phyloP scores from a whole-genome alignment of 768 basidiomycete genomes.

The Tulasnella sp. region DNA sequence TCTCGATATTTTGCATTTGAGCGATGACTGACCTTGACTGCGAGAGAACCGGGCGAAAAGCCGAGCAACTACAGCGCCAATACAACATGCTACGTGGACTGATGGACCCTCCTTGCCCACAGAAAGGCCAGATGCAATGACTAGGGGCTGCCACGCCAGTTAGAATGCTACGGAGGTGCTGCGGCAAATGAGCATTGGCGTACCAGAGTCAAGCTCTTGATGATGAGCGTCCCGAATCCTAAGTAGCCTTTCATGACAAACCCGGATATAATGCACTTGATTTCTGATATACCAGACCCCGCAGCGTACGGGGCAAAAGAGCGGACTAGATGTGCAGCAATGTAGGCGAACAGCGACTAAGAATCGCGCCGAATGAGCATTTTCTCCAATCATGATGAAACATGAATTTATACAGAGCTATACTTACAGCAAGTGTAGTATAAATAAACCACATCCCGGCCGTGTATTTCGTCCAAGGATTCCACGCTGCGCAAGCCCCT shows the following conservation, averaged over 20 bases:
- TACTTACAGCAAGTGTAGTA: conserved; percentile 79
- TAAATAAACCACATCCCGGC: conserved; percentile 79
- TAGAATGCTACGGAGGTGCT: neutral
- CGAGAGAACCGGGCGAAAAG: conserved; percentile 75
- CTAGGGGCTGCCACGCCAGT: conserved; percentile 64
- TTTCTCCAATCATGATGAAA: neutral
- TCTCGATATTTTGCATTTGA: neutral
- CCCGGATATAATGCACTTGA: conserved; percentile 95
- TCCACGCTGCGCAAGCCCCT: conserved; percentile 87
- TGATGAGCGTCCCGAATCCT: conserved; percentile 80
- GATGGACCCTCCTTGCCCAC: conserved; percentile 99
- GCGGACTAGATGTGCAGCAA: conserved; percentile 83
- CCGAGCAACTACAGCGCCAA: conserved; percentile 85
- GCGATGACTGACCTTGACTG: conserved; percentile 69
- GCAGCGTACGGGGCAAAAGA: conserved; percentile 92
- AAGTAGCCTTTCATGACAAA: conserved; percentile 94
- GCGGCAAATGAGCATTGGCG: conserved; percentile 34
- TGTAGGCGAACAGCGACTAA: conserved; percentile 76
- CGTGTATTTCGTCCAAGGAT: conserved; percentile 73
- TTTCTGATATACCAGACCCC: conserved; percentile 97
- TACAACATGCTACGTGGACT: conserved; percentile 93
- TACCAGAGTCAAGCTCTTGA: conserved; percentile 92
- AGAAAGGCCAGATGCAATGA: conserved; percentile 93
- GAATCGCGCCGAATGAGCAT: neutral
- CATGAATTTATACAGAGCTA: neutral